phyloP scores from a whole-genome alignment of 129 eudicot genomes.

The Scalesia atractyloides region DNA sequence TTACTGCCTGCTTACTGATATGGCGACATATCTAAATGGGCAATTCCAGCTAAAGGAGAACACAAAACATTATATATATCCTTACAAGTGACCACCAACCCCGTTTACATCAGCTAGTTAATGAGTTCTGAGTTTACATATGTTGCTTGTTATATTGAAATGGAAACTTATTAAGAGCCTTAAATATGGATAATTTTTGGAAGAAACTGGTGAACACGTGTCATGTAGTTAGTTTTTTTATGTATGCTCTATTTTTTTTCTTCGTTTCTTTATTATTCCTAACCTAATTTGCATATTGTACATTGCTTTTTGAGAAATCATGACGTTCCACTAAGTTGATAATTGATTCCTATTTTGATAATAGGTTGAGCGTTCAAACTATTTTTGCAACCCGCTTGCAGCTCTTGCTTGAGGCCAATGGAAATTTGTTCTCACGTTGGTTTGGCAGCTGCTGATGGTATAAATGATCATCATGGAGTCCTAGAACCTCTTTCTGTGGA shows the following conservation, averaged over 20 bases:
- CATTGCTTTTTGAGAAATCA: conserved; percentile 9
- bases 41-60: too few species aligned
- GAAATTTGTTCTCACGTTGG: conserved; percentile 46
- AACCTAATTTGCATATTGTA: neutral
- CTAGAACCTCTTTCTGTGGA: conserved; percentile 36
- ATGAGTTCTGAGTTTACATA: neutral
- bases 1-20: too few species aligned
- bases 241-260: conserved; percentile 1
- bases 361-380: conserved; percentile 22
- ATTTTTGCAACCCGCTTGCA: conserved; percentile 17
- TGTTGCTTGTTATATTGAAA: neutral
- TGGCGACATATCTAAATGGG: too few species aligned
- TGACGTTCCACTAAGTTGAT: conserved; percentile 14
- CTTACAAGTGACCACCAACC: neutral
- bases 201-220: neutral
- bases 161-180: neutral
- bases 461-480: conserved; percentile 29
- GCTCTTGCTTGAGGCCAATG: conserved; percentile 44
- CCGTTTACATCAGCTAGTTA: neutral
- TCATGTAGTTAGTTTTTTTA: neutral
- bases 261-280: neutral
- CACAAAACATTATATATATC: too few species aligned
- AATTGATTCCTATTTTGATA: conserved; percentile 1
- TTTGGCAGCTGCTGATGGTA: conserved; percentile 40
- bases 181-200: neutral